phyloP scores from a whole-genome alignment of 257 asterid genomes.

The Nicotiana knightiana region DNA sequence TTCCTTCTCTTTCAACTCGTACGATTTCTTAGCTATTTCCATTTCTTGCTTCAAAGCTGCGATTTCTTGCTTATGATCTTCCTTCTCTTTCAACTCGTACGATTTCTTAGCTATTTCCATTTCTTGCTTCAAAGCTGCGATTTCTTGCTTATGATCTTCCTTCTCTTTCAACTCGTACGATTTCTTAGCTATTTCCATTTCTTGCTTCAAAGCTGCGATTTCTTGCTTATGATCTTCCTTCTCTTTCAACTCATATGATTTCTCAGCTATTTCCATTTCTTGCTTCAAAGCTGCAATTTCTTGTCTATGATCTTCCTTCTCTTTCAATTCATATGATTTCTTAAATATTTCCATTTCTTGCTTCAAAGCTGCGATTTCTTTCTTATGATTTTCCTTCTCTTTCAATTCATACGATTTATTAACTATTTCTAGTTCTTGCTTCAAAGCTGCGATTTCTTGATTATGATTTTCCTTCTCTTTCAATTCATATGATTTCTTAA shows the following conservation, averaged over 20 bases:
- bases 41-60: constrained; percentile 27
- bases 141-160: constrained; percentile 10
- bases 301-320: not conserved
- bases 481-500: constrained; percentile 27
- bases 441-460: constrained; percentile 23
- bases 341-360: constrained; percentile 28
- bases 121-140: constrained; percentile 24
- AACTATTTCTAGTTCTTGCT: constrained; percentile 22
- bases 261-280: constrained; percentile 34
- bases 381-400: not conserved
- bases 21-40: constrained; percentile 26
- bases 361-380: constrained; percentile 19
- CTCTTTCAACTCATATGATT: constrained; percentile 12
- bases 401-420: constrained; percentile 7
- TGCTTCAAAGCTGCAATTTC: constrained; percentile 23
- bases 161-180: constrained; percentile 12
- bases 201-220: constrained; percentile 24
- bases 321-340: constrained; percentile 27
- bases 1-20: constrained; percentile 10
- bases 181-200: constrained; percentile 16
- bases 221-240: constrained; percentile 37
- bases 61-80: constrained; percentile 9
- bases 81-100: constrained; percentile 9
- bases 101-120: constrained; percentile 30
- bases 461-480: constrained; percentile 40